These are phyloP conservation scores for Thraustochytrium striatum DNA, from an alignment of 352 stramenopile species.

Conservation along the genomic window DNA sequence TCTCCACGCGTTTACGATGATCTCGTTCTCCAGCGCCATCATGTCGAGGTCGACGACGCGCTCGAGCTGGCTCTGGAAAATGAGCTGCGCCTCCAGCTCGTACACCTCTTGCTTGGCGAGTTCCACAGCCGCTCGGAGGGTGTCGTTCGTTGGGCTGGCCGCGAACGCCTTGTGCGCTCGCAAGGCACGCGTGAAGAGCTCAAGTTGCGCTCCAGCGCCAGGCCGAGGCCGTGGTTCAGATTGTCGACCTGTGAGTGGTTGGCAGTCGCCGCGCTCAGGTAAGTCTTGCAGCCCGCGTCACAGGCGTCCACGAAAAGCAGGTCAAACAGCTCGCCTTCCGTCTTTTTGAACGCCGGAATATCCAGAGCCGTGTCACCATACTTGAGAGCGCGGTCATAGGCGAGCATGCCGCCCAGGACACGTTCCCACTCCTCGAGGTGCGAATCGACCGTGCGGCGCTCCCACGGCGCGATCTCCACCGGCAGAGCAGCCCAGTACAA, in stretches of 20 bases:
- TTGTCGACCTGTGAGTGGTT: too few species aligned
- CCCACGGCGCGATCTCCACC: too few species aligned
- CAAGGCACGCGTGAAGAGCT: neutral
- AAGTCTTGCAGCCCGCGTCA: neutral
- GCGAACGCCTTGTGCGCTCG: neutral
- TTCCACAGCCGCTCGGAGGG: neutral
- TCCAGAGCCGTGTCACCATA: neutral
- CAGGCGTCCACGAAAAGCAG: slow-evolving; percentile 37
- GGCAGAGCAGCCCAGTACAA: too few species aligned
- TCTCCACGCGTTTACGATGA: too few species aligned
- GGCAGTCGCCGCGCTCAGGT: neutral
- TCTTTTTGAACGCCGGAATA: slow-evolving; percentile 5
- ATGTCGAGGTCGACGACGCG: neutral
- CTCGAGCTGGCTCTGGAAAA: neutral
- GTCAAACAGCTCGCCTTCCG: slow-evolving; percentile 22
- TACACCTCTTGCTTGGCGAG: neutral
- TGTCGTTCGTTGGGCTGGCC: neutral
- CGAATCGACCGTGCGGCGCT: too few species aligned
- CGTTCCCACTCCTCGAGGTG: too few species aligned
- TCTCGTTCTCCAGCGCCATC: neutral
- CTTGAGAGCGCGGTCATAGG: neutral
- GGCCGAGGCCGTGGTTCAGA: slow-evolving; percentile 21
- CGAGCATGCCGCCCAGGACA: neutral
- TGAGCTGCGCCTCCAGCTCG: slow-evolving; percentile 31
- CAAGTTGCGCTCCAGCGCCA: slow-evolving; percentile 18